Percentiles rank a stretch among this genome's conserved stretches.
These are phyloP conservation scores for Yarrowia sp. DNA, from an alignment of 805 yeast species.

Conservation along the genomic window DNA sequence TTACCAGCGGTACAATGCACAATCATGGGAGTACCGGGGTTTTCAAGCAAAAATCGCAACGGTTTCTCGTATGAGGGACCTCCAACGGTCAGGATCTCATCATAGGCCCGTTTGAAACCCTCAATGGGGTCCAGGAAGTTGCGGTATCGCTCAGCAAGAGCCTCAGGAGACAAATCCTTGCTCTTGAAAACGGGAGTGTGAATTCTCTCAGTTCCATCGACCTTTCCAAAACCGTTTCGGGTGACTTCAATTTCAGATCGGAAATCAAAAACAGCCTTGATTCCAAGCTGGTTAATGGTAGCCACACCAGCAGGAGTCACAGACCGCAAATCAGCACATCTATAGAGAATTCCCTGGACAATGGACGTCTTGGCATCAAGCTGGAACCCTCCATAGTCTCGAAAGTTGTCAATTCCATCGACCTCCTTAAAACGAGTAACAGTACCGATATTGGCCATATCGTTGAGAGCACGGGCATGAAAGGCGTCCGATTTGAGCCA, in stretches of 20 bases:
- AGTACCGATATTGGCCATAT: conserved; percentile 51
- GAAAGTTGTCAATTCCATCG: conserved; percentile 73
- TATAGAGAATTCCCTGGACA: conserved; percentile 61
- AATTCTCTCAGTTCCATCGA: conserved; percentile 57
- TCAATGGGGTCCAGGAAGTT: conserved; percentile 64
- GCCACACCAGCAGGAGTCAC: conserved; percentile 59
- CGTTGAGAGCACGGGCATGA: conserved; percentile 58
- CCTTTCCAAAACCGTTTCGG: conserved; percentile 54
- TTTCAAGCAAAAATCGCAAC: conserved; percentile 63
- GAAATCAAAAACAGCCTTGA: conserved; percentile 69
- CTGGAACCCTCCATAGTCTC: conserved; percentile 83
- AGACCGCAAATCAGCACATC: conserved; percentile 67
- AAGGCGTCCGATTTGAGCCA: conserved; percentile 59
- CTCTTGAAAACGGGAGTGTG: conserved; percentile 65
- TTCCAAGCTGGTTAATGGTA: conserved; percentile 54
- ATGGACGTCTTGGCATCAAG: conserved; percentile 49
- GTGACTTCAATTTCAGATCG: conserved; percentile 63
- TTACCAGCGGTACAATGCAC: conserved; percentile 88
- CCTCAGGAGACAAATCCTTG: conserved; percentile 68
- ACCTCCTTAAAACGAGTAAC: conserved; percentile 65
- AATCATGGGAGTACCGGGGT: conserved; percentile 59
- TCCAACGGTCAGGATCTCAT: conserved; percentile 62
- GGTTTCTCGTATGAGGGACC: conserved; percentile 56
- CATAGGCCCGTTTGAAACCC: conserved; percentile 69
- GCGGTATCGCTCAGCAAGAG: conserved; percentile 62